Conservation (phyloP, 164 flowering plant genomes). For the Nymphaea thermarum region DNA sequence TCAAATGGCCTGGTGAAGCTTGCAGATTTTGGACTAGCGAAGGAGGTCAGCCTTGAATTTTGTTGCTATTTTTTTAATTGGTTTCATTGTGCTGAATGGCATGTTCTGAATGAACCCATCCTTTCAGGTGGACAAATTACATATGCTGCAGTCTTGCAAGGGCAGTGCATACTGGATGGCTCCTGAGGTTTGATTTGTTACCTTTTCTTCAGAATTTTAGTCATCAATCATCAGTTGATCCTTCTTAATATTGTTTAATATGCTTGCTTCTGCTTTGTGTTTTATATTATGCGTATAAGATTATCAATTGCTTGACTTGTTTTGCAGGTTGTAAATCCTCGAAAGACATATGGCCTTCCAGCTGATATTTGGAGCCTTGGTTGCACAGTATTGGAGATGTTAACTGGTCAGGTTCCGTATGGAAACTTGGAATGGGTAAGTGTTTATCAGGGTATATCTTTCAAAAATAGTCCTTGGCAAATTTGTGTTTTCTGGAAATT, state of each 20-base stretch:
- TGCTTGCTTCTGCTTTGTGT: neutral
- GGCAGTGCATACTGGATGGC: conserved; percentile 99
- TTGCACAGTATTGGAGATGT: conserved; percentile 95
- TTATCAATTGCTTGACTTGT: neutral
- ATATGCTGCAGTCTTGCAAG: conserved; percentile 79
- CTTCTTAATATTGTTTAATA: neutral
- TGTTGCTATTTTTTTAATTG: neutral
- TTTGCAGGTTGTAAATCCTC: conserved; percentile 63
- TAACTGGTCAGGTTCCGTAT: conserved; percentile 67
- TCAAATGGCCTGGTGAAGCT: conserved; percentile 85
- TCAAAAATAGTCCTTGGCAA: neutral
- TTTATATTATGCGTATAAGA: no score
- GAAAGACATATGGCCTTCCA: conserved; percentile 61
- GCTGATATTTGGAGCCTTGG: conserved; percentile 99
- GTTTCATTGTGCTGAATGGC: neutral
- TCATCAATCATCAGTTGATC: neutral
- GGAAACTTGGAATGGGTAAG: conserved; percentile 65
- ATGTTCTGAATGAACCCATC: conserved; percentile 35
- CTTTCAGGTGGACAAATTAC: conserved; percentile 24
- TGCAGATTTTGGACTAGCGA: conserved; percentile 98
- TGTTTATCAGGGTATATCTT: neutral
- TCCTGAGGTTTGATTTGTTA: conserved; percentile 55
- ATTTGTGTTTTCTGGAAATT: no score
- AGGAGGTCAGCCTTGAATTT: conserved; percentile 32
- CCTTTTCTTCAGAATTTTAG: neutral